Evolutionary conservation across 495 filamentous ascomycete genomes (phyloP).

Genomic region (Monascus purpureus): DNA sequence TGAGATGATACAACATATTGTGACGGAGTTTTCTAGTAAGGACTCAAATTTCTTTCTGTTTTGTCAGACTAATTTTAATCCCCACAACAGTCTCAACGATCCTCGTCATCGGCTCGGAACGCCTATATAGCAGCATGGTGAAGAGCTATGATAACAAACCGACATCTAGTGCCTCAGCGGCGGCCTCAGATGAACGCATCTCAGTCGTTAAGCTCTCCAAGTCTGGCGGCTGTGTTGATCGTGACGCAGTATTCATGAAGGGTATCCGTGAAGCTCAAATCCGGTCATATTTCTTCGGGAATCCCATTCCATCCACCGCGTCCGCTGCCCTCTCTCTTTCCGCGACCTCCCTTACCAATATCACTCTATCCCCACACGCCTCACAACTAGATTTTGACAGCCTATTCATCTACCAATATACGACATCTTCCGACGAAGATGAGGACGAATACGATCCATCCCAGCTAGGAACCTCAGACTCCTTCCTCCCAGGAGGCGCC

Average conservation of each 20-base stretch:
- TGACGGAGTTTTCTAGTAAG: conserved; percentile 72
- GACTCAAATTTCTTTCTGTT: conserved; percentile 3
- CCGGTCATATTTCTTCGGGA: conserved; percentile 89
- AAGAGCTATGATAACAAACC: conserved; percentile 56
- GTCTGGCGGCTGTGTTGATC: conserved; percentile 75
- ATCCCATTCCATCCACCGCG: conserved; percentile 25
- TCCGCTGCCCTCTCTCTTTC: conserved; percentile 19
- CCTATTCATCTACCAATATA: conserved; percentile 54
- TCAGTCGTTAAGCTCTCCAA: conserved; percentile 68
- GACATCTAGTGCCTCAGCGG: conserved; percentile 32
- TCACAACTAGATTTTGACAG: conserved; percentile 63
- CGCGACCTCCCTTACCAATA: conserved; percentile 30
- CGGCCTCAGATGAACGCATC: conserved; percentile 42
- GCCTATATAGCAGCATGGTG: conserved; percentile 63
- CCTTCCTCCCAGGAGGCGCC: conserved; percentile 34
- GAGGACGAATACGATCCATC: conserved; percentile 33
- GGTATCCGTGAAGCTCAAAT: conserved; percentile 58
- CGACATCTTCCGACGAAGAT: conserved; percentile 30
- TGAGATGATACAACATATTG: conserved; percentile 67
- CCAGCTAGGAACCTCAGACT: conserved; percentile 22
- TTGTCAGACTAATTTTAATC: no score
- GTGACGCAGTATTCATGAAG: conserved; percentile 63
- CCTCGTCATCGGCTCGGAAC: conserved; percentile 72
- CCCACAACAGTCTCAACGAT: conserved; percentile 62
- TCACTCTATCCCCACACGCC: conserved; percentile 72